Evolutionary conservation across 2,329 filamentous ascomycete species (phyloP), one percentile per base, ranked within the genome.

Genomic region (Colletotrichum somersetense): DNA sequence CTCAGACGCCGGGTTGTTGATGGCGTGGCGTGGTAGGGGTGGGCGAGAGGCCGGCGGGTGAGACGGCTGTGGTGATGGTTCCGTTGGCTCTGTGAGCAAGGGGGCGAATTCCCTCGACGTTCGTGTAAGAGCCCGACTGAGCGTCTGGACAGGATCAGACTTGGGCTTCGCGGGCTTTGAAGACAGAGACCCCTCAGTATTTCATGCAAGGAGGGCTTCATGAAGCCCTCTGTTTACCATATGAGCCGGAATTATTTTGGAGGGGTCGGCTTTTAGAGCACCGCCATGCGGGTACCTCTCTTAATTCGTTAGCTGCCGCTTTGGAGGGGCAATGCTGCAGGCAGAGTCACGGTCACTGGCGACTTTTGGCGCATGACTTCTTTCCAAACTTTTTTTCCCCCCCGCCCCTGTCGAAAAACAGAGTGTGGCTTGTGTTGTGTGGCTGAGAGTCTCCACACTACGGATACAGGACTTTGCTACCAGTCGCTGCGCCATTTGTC

Each of bases 401-500:
- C 7, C 12, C 10, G 52, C 50, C 58, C 50, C 40, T 55, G 53
- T 40, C 23, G 26, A 16, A 50, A 58, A 59, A 42, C 26, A 44
- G 14, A 3, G 12, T 56, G 69, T 72, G 69, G 69, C 69, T 69
- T 48, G 18, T 30, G 26, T 26, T 3, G 8, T 72, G 69, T 64
- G 66, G 66, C 58, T 59, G 26, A 30, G 18, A 16, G 35, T 35
- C 46, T 11, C 42, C 52, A 58, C 53, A 20, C 46, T 2, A 38
- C n/a, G n/a, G n/a, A n/a, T n/a, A n/a, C 5, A 44, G 30, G 33
- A 14, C 59, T 52, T 38, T 11, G 30, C 33, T 20, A 35, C 33
- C 53, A 38, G 62, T 59, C 48, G 48, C 61, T 72, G 71, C 72
- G 73, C 73, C 53, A 74, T 74, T 64, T 74, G 62, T 74, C 58